Conservation (phyloP, 345 rosid genomes). For the Erysimum cheiranthoides region DNA sequence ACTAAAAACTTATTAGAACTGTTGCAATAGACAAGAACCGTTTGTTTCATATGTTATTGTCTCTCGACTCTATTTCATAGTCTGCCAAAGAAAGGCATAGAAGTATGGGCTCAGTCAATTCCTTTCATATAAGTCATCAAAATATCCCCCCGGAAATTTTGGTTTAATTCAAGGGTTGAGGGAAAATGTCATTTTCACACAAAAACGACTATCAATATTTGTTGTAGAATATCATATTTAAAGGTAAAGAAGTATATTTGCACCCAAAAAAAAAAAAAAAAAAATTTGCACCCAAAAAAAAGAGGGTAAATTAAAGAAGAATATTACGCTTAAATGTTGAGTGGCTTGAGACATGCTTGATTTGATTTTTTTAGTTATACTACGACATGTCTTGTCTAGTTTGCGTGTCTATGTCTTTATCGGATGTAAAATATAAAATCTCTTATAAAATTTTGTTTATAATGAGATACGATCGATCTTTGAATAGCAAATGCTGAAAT, state of each 20-base stretch:
- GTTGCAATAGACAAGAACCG: constrained; percentile 16
- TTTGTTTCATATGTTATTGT: constrained; percentile 20
- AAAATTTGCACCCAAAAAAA: no score
- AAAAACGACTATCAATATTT: constrained; percentile 1
- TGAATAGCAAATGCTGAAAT: constrained; percentile 12
- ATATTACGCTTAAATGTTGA: constrained; percentile 10
- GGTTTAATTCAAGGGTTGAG: background rate
- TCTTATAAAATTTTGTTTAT: background rate
- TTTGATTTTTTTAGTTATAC: constrained; percentile 33
- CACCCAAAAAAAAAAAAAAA: no score
- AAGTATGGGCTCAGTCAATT: constrained; percentile 21
- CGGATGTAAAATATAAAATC: background rate
- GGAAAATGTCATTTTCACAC: constrained; percentile 7
- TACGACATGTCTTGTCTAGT: constrained; percentile 43
- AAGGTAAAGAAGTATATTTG: background rate
- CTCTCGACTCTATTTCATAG: constrained; percentile 10
- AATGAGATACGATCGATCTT: constrained; percentile 10
- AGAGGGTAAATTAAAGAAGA: no score
- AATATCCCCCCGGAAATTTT: constrained; percentile 2
- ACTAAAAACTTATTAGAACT: background rate
- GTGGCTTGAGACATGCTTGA: constrained; percentile 30
- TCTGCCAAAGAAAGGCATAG: constrained; percentile 1
- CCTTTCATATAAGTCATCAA: constrained; percentile 26
- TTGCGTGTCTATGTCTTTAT: constrained; percentile 40
- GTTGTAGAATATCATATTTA: constrained; percentile 1